Base-by-base conservation (phyloP, 1,139 yeast species). In the Geotrichum candidum region DNA sequence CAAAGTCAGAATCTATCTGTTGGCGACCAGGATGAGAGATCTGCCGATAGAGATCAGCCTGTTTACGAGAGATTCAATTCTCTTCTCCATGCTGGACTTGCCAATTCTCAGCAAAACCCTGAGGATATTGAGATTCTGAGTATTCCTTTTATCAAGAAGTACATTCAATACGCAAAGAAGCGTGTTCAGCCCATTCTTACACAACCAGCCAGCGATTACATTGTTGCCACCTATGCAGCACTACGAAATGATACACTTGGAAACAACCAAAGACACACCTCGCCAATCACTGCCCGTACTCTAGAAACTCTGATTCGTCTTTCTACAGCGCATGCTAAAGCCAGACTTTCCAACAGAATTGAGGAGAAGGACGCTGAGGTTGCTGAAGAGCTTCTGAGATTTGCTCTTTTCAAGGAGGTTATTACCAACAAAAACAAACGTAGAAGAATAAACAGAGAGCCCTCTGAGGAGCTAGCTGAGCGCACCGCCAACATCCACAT, bases 231-330 rank as follows among this genome's bases (percentile, higher is more conserved):
- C 7, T 94, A 94, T 72, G 80, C 96, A 1, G 84, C 86, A 13
- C 80, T 94, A 67, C 83, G 99, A 77, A 91, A 91, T 72, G 96
- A 92, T 69, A 84, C 85, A 61, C 79, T 85, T 60, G 87, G 84
- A 56, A 82, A 80, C 65, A 86, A 86, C 69, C 89, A 86, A 72
- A 83, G 94, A 64, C 85, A 89, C 68, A 91, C 97, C 2, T 88
- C 96, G 0, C 99, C 99, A 51, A 90, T 95, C 67, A 94, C 99
- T 2, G 97, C 99, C 27, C 90, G 99, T 85, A 95, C 99, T 2
- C 80, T 94, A 69, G 99, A 94, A 77, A 94, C 99, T 0, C 80
- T 94, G 68, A 94, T 94, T 73, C 96, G 99, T 80, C 80, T 94
- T 65, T 82, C 98, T 0, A 90, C 98, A 1, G 99, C 99, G 0